These are phyloP conservation scores for Claviceps quebecensis DNA, from an alignment of 2,329 filamentous ascomycete genomes.

Conservation along the genomic window DNA sequence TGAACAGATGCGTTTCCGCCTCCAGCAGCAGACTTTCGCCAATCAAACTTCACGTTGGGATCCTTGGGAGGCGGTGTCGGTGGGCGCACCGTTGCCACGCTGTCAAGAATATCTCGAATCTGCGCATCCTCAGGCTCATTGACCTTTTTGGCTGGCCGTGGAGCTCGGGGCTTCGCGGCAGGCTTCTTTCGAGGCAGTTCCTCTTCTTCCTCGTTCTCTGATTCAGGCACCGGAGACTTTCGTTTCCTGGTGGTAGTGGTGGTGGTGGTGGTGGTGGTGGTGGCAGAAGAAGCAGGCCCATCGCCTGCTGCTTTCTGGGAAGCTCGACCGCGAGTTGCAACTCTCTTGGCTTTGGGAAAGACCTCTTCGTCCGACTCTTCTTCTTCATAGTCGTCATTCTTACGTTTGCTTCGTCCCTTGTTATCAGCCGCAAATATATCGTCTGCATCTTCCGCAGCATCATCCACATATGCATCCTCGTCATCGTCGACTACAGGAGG, in stretches of 20 bases:
- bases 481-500: conserved; percentile 33
- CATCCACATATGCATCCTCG: conserved; percentile 44
- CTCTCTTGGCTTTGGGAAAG: conserved; percentile 43
- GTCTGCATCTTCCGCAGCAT: conserved; percentile 56
- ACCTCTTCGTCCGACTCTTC: conserved; percentile 61
- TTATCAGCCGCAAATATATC: conserved; percentile 71
- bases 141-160: conserved; percentile 48
- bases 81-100: conserved; percentile 67
- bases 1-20: conserved; percentile 46
- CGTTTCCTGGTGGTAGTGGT: conserved; percentile 33
- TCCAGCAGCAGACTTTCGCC: conserved; percentile 44
- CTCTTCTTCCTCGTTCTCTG: conserved; percentile 44
- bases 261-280: too few species aligned
- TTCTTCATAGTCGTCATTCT: conserved; percentile 61
- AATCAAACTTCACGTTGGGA: conserved; percentile 66
- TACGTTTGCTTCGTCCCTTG: conserved; percentile 50
- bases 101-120: conserved; percentile 68
- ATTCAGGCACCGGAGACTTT: conserved; percentile 41
- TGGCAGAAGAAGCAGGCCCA: conserved; percentile 12
- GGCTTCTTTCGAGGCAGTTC: conserved; percentile 44
- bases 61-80: conserved; percentile 70
- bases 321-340: conserved; percentile 29
- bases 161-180: conserved; percentile 43
- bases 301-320: conserved; percentile 16
- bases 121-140: conserved; percentile 56